Base-by-base conservation (phyloP, 179 eudicot species). In the Gypsophila paniculata region DNA sequence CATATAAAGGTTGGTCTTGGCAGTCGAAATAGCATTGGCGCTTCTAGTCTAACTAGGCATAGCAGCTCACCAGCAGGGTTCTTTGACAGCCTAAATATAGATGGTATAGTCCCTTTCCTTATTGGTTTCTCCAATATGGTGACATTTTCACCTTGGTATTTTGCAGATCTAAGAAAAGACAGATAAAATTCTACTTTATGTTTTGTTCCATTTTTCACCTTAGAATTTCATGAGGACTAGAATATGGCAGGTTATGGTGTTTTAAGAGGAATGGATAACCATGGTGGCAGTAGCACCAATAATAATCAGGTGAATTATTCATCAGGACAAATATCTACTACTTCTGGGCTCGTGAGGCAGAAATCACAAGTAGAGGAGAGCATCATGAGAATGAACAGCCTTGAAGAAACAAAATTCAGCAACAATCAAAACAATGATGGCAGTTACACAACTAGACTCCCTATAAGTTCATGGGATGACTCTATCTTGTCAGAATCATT, bases 41-140 rank as follows among this genome's bases (percentile, higher is more conserved):
- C 32, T 61, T 51, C 79, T 7, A 61, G 76, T 74, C 87, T 84
- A 36, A 70, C 80, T 22, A 82, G 87, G 53, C 85, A 84, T 72
- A 79, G 85, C 77, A 84, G 87, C 59, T 81, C 83, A 13, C 87
- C 87, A 25, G 87, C 83, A 44, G 87, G 87, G 12, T 79, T 84
- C 75, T 79, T 84, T 36, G 70, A 69, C 72, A 72, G 73, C 77
- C 74, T 76, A 19, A 62, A 74, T 52, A 71, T 81, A 5, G 85
- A 81, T 26, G 85, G 87, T 84, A 79, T 11, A 17, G 55, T 46
- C 46, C 68, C 26, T 18, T 52, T 60, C 23, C 74, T 46, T 54
- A 12, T 44, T 58, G 17, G 10, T 60, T 29, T 22, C 7, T 6
- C 67, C 38, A 7, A 34, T 17, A 63, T 22, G 29, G n/a, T 4